Percentiles rank a stretch among this genome's conserved stretches.
Conservation (phyloP, 441 rosid species). For the Metrosideros polymorpha region DNA sequence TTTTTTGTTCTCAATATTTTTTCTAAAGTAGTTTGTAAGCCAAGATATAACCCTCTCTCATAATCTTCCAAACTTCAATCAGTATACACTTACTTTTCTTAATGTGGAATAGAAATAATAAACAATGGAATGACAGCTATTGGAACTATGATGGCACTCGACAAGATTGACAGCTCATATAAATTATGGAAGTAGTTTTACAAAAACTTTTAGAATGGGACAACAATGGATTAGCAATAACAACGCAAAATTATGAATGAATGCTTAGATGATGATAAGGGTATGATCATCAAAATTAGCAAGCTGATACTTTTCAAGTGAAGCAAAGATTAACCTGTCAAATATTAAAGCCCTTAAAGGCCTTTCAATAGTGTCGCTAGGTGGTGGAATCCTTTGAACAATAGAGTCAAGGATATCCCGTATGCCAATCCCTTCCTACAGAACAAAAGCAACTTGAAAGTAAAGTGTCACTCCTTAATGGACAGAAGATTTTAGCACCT, state of each 20-base stretch:
- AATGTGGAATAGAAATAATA: not conserved
- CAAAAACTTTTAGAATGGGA: not conserved
- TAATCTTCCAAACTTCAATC: not conserved
- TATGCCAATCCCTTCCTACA: constrained; percentile 90
- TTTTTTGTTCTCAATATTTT: not conserved
- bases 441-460: not conserved
- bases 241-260: not conserved
- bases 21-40: too few relatives aligned
- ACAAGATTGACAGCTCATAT: not conserved
- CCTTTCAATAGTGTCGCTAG: constrained; percentile 44
- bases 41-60: not conserved
- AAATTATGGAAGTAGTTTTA: not conserved
- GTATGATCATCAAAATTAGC: not conserved
- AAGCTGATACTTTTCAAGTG: not conserved
- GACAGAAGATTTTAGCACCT: not conserved
- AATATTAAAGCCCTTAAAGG: constrained; percentile 83
- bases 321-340: constrained; percentile 54
- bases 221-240: not conserved
- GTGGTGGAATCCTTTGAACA: constrained; percentile 76
- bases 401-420: constrained; percentile 74
- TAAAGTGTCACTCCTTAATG: not conserved
- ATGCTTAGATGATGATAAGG: not conserved
- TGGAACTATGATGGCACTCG: not conserved
- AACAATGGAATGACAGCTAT: not conserved
- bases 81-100: too few relatives aligned